Base-by-base conservation (phyloP, 495 filamentous ascomycete species). In the Aspergillus coremiiformis region DNA sequence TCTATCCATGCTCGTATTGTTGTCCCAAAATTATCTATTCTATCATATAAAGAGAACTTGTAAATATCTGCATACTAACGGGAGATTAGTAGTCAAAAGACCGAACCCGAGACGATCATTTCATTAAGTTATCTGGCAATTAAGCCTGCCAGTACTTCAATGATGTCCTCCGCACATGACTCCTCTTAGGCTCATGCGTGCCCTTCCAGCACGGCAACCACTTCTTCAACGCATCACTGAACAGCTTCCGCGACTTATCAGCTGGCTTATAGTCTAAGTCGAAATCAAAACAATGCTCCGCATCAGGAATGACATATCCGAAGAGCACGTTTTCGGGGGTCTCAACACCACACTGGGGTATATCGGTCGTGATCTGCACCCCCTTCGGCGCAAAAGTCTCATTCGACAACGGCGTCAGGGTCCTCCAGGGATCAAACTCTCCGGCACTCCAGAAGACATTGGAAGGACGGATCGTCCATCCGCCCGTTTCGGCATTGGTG, bases 381-480 rank as follows among this genome's bases (percentile, higher is more conserved):
- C 21, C 37, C 37, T 41, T 5, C 1, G 37, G 37, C 17, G 37
- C 37, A 21, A 64, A 70, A 19, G 48, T 23, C 53, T 80, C 76
- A 0, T 52, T 65, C 4, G 72, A 74, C 8, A 82, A 63, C 1
- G 73, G 65, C 0, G 74, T 76, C 15, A 82, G 59, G 0, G 78
- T 74, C 11, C 74, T 67, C 81, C 80, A 84, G 6, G 81, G 81
- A 57, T 83, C 81, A 52, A 75, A 83, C 47, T 81, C 69, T 0
- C 79, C 78, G 11, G 69, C 76, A 27, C 64, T 75, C 62, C 71
- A 81, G 62, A 76, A 81, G 5, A 70, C 66, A 44, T 82, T 80
- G 22, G 80, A 78, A 10, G 79, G 80, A 24, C 78, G 73, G 33
- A 81, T 77, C 23, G 57, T 48, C 81, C 81, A 83, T 29, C 79